phyloP scores from a whole-genome alignment of 2,329 filamentous ascomycete genomes.

The Paecilomyces fulvus region DNA sequence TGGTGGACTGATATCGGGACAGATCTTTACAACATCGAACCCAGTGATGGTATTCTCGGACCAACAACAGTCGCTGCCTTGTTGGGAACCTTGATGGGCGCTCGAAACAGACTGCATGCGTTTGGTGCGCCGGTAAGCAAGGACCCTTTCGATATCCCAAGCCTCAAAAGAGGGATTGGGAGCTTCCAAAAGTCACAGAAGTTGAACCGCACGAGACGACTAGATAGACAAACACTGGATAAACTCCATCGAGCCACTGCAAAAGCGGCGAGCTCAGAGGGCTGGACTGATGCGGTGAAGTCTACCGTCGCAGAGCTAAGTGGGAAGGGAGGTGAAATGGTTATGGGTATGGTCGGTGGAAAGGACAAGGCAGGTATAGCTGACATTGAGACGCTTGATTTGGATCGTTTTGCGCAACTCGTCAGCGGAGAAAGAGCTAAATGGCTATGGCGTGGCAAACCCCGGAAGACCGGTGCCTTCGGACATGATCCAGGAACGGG shows the following conservation, averaged over 20 bases:
- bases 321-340: constrained; percentile 87
- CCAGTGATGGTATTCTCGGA: constrained; percentile 83
- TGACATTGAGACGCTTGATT: constrained; percentile 84
- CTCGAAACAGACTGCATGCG: constrained; percentile 79
- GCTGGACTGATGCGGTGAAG: constrained; percentile 89
- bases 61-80: constrained; percentile 85
- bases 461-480: constrained; percentile 50
- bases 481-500: constrained; percentile 23
- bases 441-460: constrained; percentile 92
- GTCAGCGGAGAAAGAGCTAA: constrained; percentile 75
- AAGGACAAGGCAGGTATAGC: constrained; percentile 83
- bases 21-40: constrained; percentile 87
- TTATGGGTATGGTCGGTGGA: constrained; percentile 86
- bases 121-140: constrained; percentile 77
- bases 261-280: constrained; percentile 80
- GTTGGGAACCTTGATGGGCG: constrained; percentile 79
- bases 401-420: constrained; percentile 72
- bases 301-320: constrained; percentile 89
- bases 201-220: constrained; percentile 63
- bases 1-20: constrained; percentile 95
- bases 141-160: constrained; percentile 80
- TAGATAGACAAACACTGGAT: constrained; percentile 77
- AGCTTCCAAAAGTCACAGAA: constrained; percentile 88
- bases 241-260: constrained; percentile 74
- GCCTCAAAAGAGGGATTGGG: constrained; percentile 72